Conservation (phyloP, 1,284 basidiomycete species). For the Erythrobasidium hasegawianum region DNA sequence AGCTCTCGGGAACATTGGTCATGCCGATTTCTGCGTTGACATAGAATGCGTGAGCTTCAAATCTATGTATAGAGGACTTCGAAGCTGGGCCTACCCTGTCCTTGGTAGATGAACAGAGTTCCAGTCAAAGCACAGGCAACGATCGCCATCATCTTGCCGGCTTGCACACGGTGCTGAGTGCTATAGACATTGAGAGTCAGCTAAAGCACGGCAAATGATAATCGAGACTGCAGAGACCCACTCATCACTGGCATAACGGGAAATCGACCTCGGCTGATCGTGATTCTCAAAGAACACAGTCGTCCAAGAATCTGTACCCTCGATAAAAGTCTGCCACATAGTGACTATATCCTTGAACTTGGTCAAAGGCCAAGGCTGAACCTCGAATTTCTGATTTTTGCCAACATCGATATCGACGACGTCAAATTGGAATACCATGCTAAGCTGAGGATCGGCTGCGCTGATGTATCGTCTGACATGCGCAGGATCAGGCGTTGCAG, state of each 20-base stretch:
- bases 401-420: constrained; percentile 40
- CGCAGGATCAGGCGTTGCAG: too few relatives aligned
- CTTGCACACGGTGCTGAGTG: constrained; percentile 4
- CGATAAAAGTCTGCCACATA: constrained; percentile 56
- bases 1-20: constrained; percentile 62
- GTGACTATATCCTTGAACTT: constrained; percentile 59
- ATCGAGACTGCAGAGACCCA: too few relatives aligned
- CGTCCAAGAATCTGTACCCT: neutral
- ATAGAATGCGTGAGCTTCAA: too few relatives aligned
- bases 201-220: too few relatives aligned
- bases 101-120: constrained; percentile 67
- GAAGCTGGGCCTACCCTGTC: constrained; percentile 42
- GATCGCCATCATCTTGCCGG: constrained; percentile 53
- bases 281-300: constrained; percentile 24
- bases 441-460: too few relatives aligned
- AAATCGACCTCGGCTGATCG: constrained; percentile 25
- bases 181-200: too few relatives aligned
- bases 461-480: too few relatives aligned
- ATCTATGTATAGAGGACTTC: too few relatives aligned
- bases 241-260: constrained; percentile 1
- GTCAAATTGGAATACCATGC: constrained; percentile 43
- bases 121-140: constrained; percentile 62
- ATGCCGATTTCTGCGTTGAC: constrained; percentile 58
- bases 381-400: too few relatives aligned
- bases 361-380: too few relatives aligned